Evolutionary conservation across 345 rosid species (phyloP).

Genomic region (Gossypium rotundifolium): DNA sequence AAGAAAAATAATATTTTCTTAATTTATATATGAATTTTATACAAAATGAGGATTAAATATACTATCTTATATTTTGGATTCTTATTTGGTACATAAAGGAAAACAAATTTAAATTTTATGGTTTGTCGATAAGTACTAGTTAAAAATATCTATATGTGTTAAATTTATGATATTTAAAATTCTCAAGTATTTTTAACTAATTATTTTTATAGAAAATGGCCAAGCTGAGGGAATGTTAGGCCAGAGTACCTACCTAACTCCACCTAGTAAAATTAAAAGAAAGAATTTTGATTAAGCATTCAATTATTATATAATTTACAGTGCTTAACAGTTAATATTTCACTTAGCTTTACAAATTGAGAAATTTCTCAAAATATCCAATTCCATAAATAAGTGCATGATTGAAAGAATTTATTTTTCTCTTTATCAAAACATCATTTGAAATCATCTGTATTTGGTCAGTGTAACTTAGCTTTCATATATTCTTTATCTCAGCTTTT

Average conservation of each 20-base stretch:
- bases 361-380: slow-evolving; percentile 18
- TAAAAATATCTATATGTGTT: no score
- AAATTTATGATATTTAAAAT: no score
- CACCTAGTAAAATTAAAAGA: slow-evolving; percentile 8
- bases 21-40: no score
- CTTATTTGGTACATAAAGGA: no score
- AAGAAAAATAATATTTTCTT: no score
- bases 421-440: slow-evolving; percentile 17
- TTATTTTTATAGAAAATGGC: slow-evolving; percentile 10
- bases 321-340: slow-evolving; percentile 30
- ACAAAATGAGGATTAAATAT: no score
- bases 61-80: no score
- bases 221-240: slow-evolving; percentile 40
- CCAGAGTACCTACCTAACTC: slow-evolving; percentile 22
- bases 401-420: slow-evolving; percentile 32
- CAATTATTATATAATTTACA: slow-evolving; percentile 13
- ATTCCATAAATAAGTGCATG: slow-evolving; percentile 29
- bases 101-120: no score
- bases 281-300: background rate
- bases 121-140: no score
- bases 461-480: slow-evolving; percentile 33
- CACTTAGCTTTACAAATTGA: slow-evolving; percentile 8
- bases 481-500: slow-evolving; percentile 32
- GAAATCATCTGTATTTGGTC: slow-evolving; percentile 32
- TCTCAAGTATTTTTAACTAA: background rate